These are phyloP conservation scores for Ormosia emarginata DNA, from an alignment of 306 rosid genomes.

Conservation along the genomic window DNA sequence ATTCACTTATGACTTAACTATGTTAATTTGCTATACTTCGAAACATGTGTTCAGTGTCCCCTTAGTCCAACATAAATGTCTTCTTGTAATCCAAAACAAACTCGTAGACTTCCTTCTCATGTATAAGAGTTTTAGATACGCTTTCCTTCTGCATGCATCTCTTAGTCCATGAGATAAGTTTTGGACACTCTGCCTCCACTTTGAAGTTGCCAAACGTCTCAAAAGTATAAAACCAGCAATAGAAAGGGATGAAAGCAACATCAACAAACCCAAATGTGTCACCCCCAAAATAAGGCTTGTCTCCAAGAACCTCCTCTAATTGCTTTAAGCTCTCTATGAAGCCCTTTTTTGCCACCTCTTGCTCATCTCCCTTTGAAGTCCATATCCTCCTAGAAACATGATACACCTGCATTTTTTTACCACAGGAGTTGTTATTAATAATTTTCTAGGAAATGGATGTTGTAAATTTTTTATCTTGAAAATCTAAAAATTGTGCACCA, in stretches of 20 bases:
- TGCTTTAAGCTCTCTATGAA: conserved; percentile 33
- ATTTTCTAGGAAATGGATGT: not conserved
- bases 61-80: not conserved
- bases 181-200: conserved; percentile 34
- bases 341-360: conserved; percentile 27
- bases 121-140: conserved; percentile 35
- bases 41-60: not conserved
- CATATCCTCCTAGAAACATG: conserved; percentile 23
- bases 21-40: not conserved
- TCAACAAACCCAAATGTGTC: conserved; percentile 45
- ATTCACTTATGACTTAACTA: too few species aligned
- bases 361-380: conserved; percentile 38
- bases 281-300: conserved; percentile 46
- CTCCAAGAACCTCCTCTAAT: conserved; percentile 45
- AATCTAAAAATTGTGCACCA: not conserved
- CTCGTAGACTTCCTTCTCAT: conserved; percentile 30
- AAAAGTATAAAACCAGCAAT: conserved; percentile 38
- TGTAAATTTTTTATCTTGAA: not conserved
- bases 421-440: not conserved
- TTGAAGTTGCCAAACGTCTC: conserved; percentile 42
- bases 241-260: conserved; percentile 35
- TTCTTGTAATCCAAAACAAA: conserved; percentile 19
- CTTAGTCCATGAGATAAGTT: conserved; percentile 39
- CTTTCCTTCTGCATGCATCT: conserved; percentile 43
- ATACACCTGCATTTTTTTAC: conserved; percentile 28